Conservation (phyloP, 108 stramenopile species). For the Cyclotella sp. region DNA sequence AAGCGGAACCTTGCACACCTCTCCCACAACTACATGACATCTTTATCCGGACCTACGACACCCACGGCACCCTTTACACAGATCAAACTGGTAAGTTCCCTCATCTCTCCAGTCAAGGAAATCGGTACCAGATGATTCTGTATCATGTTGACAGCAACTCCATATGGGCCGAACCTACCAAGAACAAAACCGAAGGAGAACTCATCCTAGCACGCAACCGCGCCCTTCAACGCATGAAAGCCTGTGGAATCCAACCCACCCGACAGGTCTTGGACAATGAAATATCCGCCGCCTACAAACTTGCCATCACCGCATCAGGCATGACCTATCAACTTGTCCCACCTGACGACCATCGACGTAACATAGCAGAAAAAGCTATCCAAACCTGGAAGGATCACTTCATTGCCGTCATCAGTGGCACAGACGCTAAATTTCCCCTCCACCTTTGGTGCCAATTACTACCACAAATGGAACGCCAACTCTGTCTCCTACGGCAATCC, state of each 20-base stretch:
- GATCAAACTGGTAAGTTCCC: conserved; percentile 40
- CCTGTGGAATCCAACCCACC: neutral
- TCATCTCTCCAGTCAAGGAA: conserved; percentile 11
- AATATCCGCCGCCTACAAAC: conserved; percentile 13
- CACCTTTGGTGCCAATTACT: conserved; percentile 30
- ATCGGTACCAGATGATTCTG: conserved; percentile 25
- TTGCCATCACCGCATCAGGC: neutral
- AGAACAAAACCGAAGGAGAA: conserved; percentile 1
- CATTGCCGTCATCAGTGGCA: conserved; percentile 3
- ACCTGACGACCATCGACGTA: conserved; percentile 12
- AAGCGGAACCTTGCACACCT: neutral
- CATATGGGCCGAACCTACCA: conserved; percentile 45
- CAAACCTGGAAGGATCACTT: conserved; percentile 25
- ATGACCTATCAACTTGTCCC: conserved; percentile 10
- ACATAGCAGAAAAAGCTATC: conserved; percentile 19
- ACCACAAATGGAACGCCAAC: neutral
- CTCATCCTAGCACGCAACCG: conserved; percentile 6
- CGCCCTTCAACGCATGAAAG: conserved; percentile 4
- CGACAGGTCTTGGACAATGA: conserved; percentile 29
- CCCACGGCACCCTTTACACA: conserved; percentile 2
- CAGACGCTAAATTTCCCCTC: conserved; percentile 12
- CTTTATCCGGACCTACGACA: conserved; percentile 4
- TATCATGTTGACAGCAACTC: conserved; percentile 55
- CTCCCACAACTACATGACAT: conserved; percentile 4
- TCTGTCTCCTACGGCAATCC: conserved; percentile 11